Percentiles rank a stretch among this genome's conserved stretches.
Evolutionary conservation across 2,329 filamentous ascomycete species (phyloP).

Genomic region (Scedosporium aurantiacum): DNA sequence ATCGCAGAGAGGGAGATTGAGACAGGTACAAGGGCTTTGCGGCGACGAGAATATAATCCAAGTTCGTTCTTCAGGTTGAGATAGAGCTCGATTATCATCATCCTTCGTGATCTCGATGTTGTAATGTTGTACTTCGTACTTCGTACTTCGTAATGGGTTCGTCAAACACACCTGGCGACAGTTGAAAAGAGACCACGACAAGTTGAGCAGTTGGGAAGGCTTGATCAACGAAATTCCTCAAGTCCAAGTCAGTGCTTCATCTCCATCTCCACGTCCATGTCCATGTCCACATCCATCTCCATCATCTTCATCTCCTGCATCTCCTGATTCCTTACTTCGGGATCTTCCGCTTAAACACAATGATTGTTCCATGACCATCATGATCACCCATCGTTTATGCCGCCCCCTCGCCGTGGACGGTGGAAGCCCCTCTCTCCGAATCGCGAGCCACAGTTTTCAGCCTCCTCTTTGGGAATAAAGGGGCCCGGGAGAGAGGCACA

Average conservation of each 20-base stretch:
- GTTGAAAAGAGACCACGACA: background rate
- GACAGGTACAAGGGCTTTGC: no score
- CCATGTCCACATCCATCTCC: no score
- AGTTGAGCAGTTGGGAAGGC: background rate
- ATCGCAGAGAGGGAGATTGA: no score
- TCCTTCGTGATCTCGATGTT: no score
- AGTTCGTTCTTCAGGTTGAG: no score
- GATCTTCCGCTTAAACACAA: constrained; percentile 1
- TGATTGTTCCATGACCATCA: constrained; percentile 1
- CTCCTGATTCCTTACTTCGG: background rate
- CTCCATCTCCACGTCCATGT: no score
- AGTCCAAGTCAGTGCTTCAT: no score
- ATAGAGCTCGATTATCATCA: no score
- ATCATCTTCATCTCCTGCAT: no score
- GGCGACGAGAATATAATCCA: no score
- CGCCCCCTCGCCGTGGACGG: background rate
- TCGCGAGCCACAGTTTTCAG: background rate
- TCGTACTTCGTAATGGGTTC: no score
- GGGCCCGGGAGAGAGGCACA: background rate
- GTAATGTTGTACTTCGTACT: no score
- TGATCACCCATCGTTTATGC: background rate
- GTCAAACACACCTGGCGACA: background rate
- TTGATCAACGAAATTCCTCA: background rate
- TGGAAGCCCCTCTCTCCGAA: background rate
- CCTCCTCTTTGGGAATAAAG: background rate